phyloP scores from a whole-genome alignment of 805 yeast species.

The Nakazawaea wickerhamii region DNA sequence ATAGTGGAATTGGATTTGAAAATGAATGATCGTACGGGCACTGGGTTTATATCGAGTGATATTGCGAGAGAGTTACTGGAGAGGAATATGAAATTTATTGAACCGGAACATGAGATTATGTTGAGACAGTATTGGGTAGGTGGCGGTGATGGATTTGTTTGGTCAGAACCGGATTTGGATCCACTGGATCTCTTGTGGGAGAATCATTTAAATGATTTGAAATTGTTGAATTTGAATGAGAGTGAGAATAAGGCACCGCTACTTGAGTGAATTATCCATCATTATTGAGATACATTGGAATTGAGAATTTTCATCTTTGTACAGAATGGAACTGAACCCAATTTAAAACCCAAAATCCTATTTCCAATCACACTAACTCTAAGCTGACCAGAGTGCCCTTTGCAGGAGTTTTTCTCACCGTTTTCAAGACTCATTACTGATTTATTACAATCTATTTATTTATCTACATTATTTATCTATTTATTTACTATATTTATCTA shows the following conservation, averaged over 20 bases:
- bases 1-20: constrained; percentile 61
- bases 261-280: no score
- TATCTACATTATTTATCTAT: neutral
- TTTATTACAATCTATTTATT: no score
- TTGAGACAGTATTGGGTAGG: constrained; percentile 83
- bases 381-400: no score
- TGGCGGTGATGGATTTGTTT: constrained; percentile 80
- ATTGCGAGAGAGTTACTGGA: constrained; percentile 24
- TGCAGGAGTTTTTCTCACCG: no score
- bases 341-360: no score
- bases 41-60: constrained; percentile 30
- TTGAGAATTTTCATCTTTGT: no score
- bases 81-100: constrained; percentile 35
- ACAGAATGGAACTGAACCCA: no score
- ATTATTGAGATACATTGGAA: no score
- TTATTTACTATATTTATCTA: neutral
- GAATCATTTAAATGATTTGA: constrained; percentile 21
- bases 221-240: neutral
- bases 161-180: constrained; percentile 89
- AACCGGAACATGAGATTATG: constrained; percentile 60
- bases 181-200: constrained; percentile 60
- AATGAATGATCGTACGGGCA: constrained; percentile 35
- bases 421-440: no score
- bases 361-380: no score
- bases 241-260: neutral